A percentile compares a stretch with the other conserved stretches of the same genome.
phyloP scores from a whole-genome alignment of 306 rosid species.

The Amphicarpaea edgeworthii region DNA sequence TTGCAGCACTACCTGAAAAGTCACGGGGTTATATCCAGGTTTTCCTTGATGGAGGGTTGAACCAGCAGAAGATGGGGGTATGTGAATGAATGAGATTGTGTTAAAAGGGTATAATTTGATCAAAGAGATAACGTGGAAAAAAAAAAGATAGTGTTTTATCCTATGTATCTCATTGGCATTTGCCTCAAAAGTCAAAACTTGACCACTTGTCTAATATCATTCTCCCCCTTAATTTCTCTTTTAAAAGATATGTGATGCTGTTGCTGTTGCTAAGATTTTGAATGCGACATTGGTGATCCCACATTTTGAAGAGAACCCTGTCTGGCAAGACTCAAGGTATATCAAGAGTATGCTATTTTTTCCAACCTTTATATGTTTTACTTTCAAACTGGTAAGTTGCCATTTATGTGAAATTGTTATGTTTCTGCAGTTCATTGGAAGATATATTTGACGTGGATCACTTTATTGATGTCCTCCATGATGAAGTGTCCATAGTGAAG shows the following conservation, averaged over 20 bases:
- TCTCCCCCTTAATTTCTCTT: constrained; percentile 2
- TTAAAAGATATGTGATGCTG: constrained; percentile 92
- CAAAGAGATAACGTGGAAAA: constrained; percentile 23
- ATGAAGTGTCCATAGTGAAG: constrained; percentile 79
- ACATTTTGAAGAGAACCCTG: constrained; percentile 90
- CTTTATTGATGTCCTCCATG: constrained; percentile 74
- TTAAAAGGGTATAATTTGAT: constrained; percentile 42
- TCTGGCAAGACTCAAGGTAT: constrained; percentile 97
- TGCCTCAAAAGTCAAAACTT: constrained; percentile 24
- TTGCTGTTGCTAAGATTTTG: constrained; percentile 90
- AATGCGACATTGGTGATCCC: constrained; percentile 92
- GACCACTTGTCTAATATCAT: constrained; percentile 27
- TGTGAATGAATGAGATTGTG: constrained; percentile 41
- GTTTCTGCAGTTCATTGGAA: constrained; percentile 75
- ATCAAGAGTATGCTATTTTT: constrained; percentile 30
- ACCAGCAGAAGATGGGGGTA: constrained; percentile 99
- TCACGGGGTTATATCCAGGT: constrained; percentile 81
- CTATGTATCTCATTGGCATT: constrained; percentile 26
- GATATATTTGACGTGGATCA: constrained; percentile 97
- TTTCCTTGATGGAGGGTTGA: constrained; percentile 97
- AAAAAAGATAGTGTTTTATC: constrained; percentile 32
- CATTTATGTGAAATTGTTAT: constrained; percentile 29
- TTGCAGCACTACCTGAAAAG: constrained; percentile 70
- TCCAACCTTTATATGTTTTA: constrained; percentile 6
- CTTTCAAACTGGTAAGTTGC: constrained; percentile 15